phyloP scores from a whole-genome alignment of 2,329 filamentous ascomycete species.

The Whalleya microplaca region DNA sequence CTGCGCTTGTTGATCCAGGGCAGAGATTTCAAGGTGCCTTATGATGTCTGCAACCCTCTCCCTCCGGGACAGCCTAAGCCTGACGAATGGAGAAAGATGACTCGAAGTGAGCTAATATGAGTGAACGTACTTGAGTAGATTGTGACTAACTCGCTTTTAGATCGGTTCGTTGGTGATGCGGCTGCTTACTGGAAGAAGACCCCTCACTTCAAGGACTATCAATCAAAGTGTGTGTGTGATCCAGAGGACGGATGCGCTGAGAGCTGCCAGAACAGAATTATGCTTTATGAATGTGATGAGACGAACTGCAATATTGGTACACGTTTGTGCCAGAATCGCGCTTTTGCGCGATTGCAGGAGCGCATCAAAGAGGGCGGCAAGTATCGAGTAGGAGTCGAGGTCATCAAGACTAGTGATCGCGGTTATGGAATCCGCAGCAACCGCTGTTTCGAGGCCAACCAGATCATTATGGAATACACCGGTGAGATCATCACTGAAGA shows the following conservation, averaged over 20 bases:
- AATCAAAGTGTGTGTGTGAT: slow-evolving; percentile 77
- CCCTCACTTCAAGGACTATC: slow-evolving; percentile 73
- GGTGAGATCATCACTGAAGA: slow-evolving; percentile 96
- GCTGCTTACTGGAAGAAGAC: slow-evolving; percentile 79
- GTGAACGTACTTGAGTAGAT: background rate
- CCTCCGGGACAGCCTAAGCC: slow-evolving; percentile 87
- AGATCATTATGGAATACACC: slow-evolving; percentile 98
- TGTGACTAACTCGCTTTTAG: slow-evolving; percentile 52
- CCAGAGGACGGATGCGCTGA: slow-evolving; percentile 83
- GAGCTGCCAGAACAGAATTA: slow-evolving; percentile 90
- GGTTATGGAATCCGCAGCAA: slow-evolving; percentile 93
- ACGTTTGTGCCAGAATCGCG: slow-evolving; percentile 80
- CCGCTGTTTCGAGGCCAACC: slow-evolving; percentile 81
- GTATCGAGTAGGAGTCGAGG: slow-evolving; percentile 92
- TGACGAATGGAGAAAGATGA: slow-evolving; percentile 89
- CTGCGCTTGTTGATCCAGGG: slow-evolving; percentile 71
- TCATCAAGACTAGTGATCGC: slow-evolving; percentile 85
- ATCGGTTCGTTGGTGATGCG: slow-evolving; percentile 88
- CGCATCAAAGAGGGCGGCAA: slow-evolving; percentile 79
- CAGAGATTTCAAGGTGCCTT: slow-evolving; percentile 86
- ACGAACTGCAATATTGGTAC: slow-evolving; percentile 82
- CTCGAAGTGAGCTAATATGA: slow-evolving; percentile 70
- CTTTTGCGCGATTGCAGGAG: slow-evolving; percentile 78
- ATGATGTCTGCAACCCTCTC: slow-evolving; percentile 85
- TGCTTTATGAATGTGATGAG: slow-evolving; percentile 95